Percentiles rank a stretch among this genome's conserved stretches.
phyloP scores from a whole-genome alignment of 805 yeast species.

The Candida ovalis region DNA sequence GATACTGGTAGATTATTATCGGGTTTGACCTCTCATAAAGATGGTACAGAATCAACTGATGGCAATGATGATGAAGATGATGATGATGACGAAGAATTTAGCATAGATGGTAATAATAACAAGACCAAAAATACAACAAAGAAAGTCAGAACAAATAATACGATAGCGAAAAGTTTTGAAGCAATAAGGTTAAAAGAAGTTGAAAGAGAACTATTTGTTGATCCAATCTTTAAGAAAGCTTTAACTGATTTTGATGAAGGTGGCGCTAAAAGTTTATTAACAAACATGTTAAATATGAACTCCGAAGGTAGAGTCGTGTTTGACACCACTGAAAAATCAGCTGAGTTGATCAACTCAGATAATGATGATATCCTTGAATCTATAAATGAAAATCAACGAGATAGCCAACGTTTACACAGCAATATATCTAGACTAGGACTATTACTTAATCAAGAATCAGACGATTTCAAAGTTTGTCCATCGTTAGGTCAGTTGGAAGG shows the following conservation, averaged over 20 bases:
- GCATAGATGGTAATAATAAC: slow-evolving; percentile 17
- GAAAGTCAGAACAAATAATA: slow-evolving; percentile 22
- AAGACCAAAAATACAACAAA: slow-evolving; percentile 13
- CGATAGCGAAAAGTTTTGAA: slow-evolving; percentile 38
- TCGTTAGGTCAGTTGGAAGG: slow-evolving; percentile 57
- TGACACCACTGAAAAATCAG: slow-evolving; percentile 36
- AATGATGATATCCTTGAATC: not conserved
- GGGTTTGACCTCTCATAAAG: slow-evolving; percentile 38
- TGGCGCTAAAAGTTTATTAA: slow-evolving; percentile 52
- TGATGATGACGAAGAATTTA: slow-evolving; percentile 19
- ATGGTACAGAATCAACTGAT: slow-evolving; percentile 14
- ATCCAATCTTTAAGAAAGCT: slow-evolving; percentile 55
- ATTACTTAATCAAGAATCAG: slow-evolving; percentile 24
- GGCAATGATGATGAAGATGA: slow-evolving; percentile 14
- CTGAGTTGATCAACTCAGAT: slow-evolving; percentile 11
- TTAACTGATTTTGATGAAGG: slow-evolving; percentile 59
- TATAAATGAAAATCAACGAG: not conserved
- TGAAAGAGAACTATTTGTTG: slow-evolving; percentile 48
- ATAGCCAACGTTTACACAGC: not conserved
- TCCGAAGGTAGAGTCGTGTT: slow-evolving; percentile 45
- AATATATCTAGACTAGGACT: slow-evolving; percentile 10
- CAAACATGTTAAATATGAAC: slow-evolving; percentile 47
- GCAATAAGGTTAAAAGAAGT: slow-evolving; percentile 39
- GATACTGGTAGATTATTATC: slow-evolving; percentile 78
- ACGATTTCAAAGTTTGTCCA: slow-evolving; percentile 54